A percentile compares a stretch with the other conserved stretches of the same genome.
Evolutionary conservation across 2,329 filamentous ascomycete genomes (phyloP).

Genomic region (Fusarium sp.): DNA sequence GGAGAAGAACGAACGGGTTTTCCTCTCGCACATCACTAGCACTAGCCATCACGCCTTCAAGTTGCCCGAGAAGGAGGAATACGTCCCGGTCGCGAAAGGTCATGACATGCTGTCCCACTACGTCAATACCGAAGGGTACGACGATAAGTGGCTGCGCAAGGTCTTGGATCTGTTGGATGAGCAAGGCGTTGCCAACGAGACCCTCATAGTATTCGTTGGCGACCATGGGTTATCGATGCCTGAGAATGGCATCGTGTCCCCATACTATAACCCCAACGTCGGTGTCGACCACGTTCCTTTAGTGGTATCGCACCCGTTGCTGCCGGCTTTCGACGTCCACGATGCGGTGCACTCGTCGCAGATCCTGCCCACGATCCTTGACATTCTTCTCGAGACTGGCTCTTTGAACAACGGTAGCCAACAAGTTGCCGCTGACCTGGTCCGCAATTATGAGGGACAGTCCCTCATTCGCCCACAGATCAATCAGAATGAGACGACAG

Average conservation of each 20-base stretch:
- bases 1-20: slow-evolving; percentile 48
- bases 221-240: slow-evolving; percentile 50
- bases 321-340: slow-evolving; percentile 46
- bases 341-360: slow-evolving; percentile 47
- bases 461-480: slow-evolving; percentile 45
- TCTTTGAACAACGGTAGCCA: slow-evolving; percentile 42
- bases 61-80: slow-evolving; percentile 44
- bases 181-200: slow-evolving; percentile 49
- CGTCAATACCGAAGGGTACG: slow-evolving; percentile 48
- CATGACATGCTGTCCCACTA: slow-evolving; percentile 48
- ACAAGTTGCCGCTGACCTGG: slow-evolving; percentile 39
- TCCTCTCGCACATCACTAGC: slow-evolving; percentile 44
- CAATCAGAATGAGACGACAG: slow-evolving; percentile 23
- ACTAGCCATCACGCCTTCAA: slow-evolving; percentile 51
- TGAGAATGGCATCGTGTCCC: slow-evolving; percentile 46
- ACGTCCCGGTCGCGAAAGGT: slow-evolving; percentile 42
- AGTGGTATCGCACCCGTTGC: slow-evolving; percentile 47
- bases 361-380: slow-evolving; percentile 49
- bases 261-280: slow-evolving; percentile 49
- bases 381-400: slow-evolving; percentile 47
- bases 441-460: slow-evolving; percentile 48
- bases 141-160: slow-evolving; percentile 48
- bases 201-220: slow-evolving; percentile 49
- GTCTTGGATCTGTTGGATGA: slow-evolving; percentile 48
- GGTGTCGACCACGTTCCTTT: slow-evolving; percentile 48